Percentiles rank a stretch among this genome's conserved stretches.
Evolutionary conservation across 768 basidiomycete species (phyloP).

Genomic region (Auriscalpium orientale): DNA sequence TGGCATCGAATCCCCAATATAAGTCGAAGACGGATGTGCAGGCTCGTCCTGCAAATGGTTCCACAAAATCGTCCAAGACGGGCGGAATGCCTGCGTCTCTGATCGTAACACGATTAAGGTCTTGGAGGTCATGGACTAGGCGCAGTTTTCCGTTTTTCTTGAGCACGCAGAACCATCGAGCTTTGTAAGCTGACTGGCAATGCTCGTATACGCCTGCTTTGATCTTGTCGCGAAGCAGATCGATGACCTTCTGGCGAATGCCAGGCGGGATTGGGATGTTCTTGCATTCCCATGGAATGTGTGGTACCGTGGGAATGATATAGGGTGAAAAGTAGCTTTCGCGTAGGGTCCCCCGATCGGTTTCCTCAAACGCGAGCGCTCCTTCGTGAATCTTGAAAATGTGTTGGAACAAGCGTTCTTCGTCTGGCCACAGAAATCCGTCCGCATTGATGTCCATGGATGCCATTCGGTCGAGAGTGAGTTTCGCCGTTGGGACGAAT

Average conservation of each 20-base stretch:
- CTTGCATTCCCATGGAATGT: not conserved
- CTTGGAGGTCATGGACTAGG: constrained; percentile 21
- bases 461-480: not conserved
- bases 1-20: constrained; percentile 9
- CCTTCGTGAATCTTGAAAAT: not conserved
- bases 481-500: not conserved
- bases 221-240: not conserved
- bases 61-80: constrained; percentile 6
- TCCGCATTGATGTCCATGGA: not conserved
- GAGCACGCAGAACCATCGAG: constrained; percentile 32
- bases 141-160: constrained; percentile 21
- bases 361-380: not conserved
- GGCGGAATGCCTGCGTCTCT: constrained; percentile 4
- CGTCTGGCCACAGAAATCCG: not conserved
- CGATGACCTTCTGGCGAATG: not conserved
- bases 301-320: not conserved
- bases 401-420: not conserved
- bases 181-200: constrained; percentile 30
- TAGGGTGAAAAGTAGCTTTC: not conserved
- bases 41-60: constrained; percentile 11
- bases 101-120: constrained; percentile 14
- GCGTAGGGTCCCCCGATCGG: not conserved
- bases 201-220: constrained; percentile 25
- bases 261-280: not conserved
- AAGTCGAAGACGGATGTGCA: constrained; percentile 27